Base-by-base conservation (phyloP, 495 filamentous ascomycete genomes). In the Aspergillus diversus region DNA sequence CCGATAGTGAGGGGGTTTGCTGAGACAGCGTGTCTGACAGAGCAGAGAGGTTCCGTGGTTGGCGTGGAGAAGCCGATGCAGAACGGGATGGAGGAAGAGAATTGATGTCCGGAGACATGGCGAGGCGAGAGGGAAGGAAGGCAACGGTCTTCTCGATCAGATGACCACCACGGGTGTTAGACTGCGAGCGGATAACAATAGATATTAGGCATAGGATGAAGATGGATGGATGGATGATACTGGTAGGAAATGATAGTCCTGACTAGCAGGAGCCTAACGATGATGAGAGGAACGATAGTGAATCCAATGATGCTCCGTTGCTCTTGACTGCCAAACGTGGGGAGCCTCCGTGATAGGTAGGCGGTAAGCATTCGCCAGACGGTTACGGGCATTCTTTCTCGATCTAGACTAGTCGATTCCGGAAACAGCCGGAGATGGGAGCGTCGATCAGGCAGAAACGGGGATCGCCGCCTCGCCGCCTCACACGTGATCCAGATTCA, bases 71-170 rank as follows among this genome's bases (percentile, higher is more conserved):
- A 49, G 71, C 76, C 27, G 80, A 83, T 51, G 73, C 79, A n/a
- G 81, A 81, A 55, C 68, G 84, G 51, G 88, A 89, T 13, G 86
- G 81, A 55, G 89, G 88, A 37, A 92, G 83, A 37, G 89, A 91
- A 71, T 93, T 92, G 63, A 92, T 77, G 77, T 92, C 89, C 35
- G 90, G 90, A 59, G 82, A 79, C 86, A 90, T 89, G 57, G 32
- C 55, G 6, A 9, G 31, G 3, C 4, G 7, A 34, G 31, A 35
- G 37, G 48, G 32, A 31, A 11, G 13, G 59, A 15, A 37, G 48
- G 5, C n/a, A 3, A 6, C 31, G 2, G 31, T 4, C 17, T 16
- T 34, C 42, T 15, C 7, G 12, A 34, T 55, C 32, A 54, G 32
- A 46, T 53, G 55, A 50, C 5, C 42, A 27, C n/a, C 49, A n/a